A percentile compares a stretch with the other conserved stretches of the same genome.
Evolutionary conservation across 1,284 basidiomycete genomes (phyloP).

Genomic region (Tilletiopsis washingtonensis): DNA sequence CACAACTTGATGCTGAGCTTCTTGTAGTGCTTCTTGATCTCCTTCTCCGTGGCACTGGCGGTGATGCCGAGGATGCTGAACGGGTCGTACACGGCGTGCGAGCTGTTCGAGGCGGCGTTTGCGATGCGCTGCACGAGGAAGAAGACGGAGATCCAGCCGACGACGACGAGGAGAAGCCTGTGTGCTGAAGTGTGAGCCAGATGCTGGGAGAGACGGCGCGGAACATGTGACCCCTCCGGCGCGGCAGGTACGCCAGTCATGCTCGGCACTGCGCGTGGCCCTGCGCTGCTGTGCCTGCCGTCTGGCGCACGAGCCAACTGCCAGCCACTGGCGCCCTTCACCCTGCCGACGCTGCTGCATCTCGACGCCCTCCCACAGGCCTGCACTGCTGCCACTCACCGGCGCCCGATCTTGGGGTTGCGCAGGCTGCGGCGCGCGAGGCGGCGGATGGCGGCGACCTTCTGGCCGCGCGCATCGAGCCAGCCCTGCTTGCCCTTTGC

Average conservation of each 20-base stretch:
- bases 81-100: constrained; percentile 64
- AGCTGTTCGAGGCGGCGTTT: constrained; percentile 53
- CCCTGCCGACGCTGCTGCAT: no score
- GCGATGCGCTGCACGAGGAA: constrained; percentile 61
- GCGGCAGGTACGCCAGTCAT: no score
- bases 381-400: constrained; percentile 2
- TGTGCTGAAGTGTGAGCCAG: constrained; percentile 1
- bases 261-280: no score
- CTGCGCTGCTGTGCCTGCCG: no score
- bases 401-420: constrained; percentile 28
- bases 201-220: constrained; percentile 1
- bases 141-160: constrained; percentile 69
- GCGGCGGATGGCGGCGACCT: constrained; percentile 23
- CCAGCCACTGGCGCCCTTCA: no score
- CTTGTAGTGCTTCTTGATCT: constrained; percentile 94
- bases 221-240: no score
- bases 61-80: constrained; percentile 85
- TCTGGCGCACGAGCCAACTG: no score
- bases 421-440: constrained; percentile 18
- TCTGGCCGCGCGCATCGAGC: constrained; percentile 39
- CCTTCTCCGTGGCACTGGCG: constrained; percentile 73
- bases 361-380: no score
- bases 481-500: constrained; percentile 20
- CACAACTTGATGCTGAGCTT: constrained; percentile 56
- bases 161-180: constrained; percentile 49